Percentiles rank a stretch among this genome's conserved stretches.
Conservation (phyloP, 192 early-diverging fungal species). For the Rhizoclosmatium sp. region DNA sequence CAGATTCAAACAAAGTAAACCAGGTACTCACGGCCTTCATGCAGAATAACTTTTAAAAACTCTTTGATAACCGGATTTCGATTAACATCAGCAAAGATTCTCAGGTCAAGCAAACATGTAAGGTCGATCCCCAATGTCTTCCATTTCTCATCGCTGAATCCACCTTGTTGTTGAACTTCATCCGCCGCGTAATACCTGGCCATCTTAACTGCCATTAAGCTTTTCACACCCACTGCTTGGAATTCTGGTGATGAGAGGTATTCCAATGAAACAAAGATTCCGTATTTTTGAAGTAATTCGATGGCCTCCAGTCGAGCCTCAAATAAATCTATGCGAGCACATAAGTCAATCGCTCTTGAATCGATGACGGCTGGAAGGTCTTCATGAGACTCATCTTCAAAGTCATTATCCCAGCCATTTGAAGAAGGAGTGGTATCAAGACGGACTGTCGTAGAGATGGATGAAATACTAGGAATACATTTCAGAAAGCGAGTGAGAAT, state of each 20-base stretch:
- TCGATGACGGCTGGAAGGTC: not conserved
- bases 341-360: not conserved
- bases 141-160: conserved; percentile 74
- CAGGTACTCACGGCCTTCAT: conserved; percentile 29
- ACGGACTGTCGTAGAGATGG: not conserved
- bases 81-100: conserved; percentile 60
- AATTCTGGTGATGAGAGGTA: conserved; percentile 67
- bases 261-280: conserved; percentile 59
- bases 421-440: not conserved
- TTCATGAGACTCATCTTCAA: conserved; percentile 46
- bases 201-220: conserved; percentile 65
- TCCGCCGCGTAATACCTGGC: conserved; percentile 52
- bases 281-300: conserved; percentile 67
- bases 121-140: conserved; percentile 69
- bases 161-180: conserved; percentile 56
- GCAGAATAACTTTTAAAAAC: conserved; percentile 26
- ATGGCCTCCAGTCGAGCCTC: conserved; percentile 68
- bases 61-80: conserved; percentile 12
- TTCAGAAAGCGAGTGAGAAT: conserved; percentile 15
- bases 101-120: conserved; percentile 57
- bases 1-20: not conserved
- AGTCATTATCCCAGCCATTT: conserved; percentile 50
- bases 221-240: conserved; percentile 56
- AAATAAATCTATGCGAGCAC: conserved; percentile 48
- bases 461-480: conserved; percentile 22